Evolutionary conservation across 1,139 yeast genomes (phyloP), one percentile per base, ranked within the genome.

Genomic region (Lodderomyces theae): DNA sequence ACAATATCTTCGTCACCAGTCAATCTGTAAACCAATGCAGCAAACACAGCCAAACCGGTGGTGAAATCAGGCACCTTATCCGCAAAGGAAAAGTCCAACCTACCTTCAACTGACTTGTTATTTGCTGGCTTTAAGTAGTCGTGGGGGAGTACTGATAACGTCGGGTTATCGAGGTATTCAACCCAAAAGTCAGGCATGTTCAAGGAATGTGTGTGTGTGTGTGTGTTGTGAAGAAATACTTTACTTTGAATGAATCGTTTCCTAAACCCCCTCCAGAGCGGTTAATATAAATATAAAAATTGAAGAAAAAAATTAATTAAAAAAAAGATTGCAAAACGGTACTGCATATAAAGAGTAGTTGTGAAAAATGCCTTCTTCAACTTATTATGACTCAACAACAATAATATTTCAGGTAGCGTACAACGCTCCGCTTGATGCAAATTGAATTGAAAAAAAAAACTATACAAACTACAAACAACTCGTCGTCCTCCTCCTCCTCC

Each of bases 1-100:
- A 86, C 82, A 41, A 92, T 81, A 55, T 92, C 97, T 49, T 89
- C 97, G 57, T 92, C 97, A 21, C 97, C 97, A 4, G 97, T 85
- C 42, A 87, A 70, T 57, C 97, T 76, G 62, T 77, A 83, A 30
- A 87, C 73, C 43, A 92, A 70, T 2, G 84, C 79, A 21, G 84
- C 79, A 66, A 83, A 86, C 1, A 78, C 78, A n/a, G 95, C 70
- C 44, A 88, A 71, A 0, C 83, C 80, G 16, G 75, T 62, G 23
- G 72, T 58, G 58, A 83, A 86, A 3, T 46, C 40, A 3, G 43
- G 36, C 15, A 52, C 44, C 31, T 22, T 17, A 21, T 38, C 38
- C 16, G 34, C 21, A 32, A 12, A 21, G 11, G 40, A 18, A 13
- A 32, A 32, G 15, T 33, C 23, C 49, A 72, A 62, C 23, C 70